Evolutionary conservation across 2,329 filamentous ascomycete species (phyloP).

Genomic region (Chrysosphaeria jannelii): DNA sequence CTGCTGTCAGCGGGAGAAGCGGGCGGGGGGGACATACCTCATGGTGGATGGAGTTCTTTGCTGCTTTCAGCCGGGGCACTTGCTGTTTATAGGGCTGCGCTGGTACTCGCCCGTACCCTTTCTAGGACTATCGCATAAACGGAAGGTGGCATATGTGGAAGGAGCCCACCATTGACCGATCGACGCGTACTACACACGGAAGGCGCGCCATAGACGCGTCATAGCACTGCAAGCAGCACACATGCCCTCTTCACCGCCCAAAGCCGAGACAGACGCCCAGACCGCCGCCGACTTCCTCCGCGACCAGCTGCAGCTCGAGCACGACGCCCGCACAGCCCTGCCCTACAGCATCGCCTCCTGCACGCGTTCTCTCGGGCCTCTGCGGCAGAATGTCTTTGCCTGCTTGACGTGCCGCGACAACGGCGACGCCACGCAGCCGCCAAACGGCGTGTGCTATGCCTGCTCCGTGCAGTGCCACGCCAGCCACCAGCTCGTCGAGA

Average conservation of each 20-base stretch:
- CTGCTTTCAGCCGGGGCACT: too few relatives aligned
- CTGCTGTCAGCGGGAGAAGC: slow-evolving; percentile 62
- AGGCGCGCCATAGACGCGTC: too few relatives aligned
- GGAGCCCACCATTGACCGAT: too few relatives aligned
- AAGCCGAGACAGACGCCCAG: slow-evolving; percentile 31
- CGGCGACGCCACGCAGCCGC: slow-evolving; percentile 37
- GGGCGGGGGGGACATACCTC: slow-evolving; percentile 49
- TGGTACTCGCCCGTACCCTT: too few relatives aligned
- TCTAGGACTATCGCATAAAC: too few relatives aligned
- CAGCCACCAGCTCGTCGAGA: slow-evolving; percentile 78
- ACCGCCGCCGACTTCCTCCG: slow-evolving; percentile 62
- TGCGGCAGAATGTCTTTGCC: slow-evolving; percentile 72
- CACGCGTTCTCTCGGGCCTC: slow-evolving; percentile 61
- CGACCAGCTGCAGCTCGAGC: slow-evolving; percentile 68
- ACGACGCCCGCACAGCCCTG: slow-evolving; percentile 77
- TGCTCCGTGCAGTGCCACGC: slow-evolving; percentile 94
- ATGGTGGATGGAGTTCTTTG: not conserved
- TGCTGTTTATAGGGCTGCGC: too few relatives aligned
- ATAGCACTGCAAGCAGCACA: too few relatives aligned
- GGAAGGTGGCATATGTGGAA: not conserved
- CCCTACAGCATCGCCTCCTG: slow-evolving; percentile 90
- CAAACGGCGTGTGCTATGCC: slow-evolving; percentile 60
- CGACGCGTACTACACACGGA: too few relatives aligned
- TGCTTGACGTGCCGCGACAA: slow-evolving; percentile 86
- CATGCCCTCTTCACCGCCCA: too few relatives aligned